Percentiles rank a stretch among this genome's conserved stretches.
Evolutionary conservation across 805 yeast species (phyloP).

Genomic region (Cyberlindnera lachancei): DNA sequence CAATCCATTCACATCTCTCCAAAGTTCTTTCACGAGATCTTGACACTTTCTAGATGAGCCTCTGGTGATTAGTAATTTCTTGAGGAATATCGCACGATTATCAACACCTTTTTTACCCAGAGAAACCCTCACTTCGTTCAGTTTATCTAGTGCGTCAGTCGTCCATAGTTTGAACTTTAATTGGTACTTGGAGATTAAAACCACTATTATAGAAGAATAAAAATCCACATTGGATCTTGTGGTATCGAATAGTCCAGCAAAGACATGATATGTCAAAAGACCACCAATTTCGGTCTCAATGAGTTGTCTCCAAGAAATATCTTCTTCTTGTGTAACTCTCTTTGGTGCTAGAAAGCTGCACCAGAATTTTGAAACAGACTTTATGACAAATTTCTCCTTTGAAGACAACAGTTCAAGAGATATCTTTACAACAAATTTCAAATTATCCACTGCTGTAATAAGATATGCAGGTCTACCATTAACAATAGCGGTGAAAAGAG

Average conservation of each 20-base stretch:
- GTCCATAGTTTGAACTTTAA: constrained; percentile 45
- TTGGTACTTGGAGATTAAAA: constrained; percentile 42
- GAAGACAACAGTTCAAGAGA: constrained; percentile 27
- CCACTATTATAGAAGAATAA: constrained; percentile 45
- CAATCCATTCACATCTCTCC: constrained; percentile 56
- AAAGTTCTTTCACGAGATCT: constrained; percentile 51
- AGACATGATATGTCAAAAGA: constrained; percentile 26
- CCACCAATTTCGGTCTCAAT: constrained; percentile 24
- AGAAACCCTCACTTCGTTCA: constrained; percentile 23
- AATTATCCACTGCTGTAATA: constrained; percentile 26
- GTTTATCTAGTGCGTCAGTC: constrained; percentile 19
- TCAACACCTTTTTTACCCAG: constrained; percentile 21
- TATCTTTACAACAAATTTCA: constrained; percentile 21
- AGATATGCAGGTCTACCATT: constrained; percentile 43
- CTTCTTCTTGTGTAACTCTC: constrained; percentile 37
- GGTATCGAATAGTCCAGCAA: constrained; percentile 40
- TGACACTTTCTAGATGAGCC: constrained; percentile 53
- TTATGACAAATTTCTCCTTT: constrained; percentile 45
- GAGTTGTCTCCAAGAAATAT: constrained; percentile 22
- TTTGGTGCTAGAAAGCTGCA: constrained; percentile 36
- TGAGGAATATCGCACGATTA: constrained; percentile 38
- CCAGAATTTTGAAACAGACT: constrained; percentile 49
- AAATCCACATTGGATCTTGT: constrained; percentile 54
- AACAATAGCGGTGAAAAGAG: constrained; percentile 42
- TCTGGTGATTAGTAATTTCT: constrained; percentile 52